Evolutionary conservation across 2,329 filamentous ascomycete genomes (phyloP).

Genomic region (Canariomyces notabilis): DNA sequence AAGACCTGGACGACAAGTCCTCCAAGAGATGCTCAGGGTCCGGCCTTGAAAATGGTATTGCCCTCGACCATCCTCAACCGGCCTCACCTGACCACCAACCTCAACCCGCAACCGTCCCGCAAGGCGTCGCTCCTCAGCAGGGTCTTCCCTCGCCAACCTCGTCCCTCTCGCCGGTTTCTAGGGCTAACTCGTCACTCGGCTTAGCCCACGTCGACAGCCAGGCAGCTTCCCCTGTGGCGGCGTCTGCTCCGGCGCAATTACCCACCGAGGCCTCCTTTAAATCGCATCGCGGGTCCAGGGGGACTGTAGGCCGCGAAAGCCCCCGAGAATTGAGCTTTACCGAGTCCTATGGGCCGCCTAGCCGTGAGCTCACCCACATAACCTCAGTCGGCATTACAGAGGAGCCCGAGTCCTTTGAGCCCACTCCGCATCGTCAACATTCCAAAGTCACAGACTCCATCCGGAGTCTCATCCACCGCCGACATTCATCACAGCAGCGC

Average conservation of each 20-base stretch:
- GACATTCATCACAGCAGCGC: conserved; percentile 18
- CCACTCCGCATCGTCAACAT: conserved; percentile 16
- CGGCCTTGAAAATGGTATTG: conserved; percentile 6
- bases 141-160: conserved; percentile 24
- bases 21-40: conserved; percentile 22
- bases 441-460: conserved; percentile 19
- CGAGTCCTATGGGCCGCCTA: conserved; percentile 23
- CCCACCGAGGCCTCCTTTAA: conserved; percentile 3
- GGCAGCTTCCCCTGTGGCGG: conserved; percentile 8
- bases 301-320: conserved; percentile 20
- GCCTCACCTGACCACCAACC: conserved; percentile 13
- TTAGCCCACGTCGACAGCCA: conserved; percentile 10
- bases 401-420: conserved; percentile 25
- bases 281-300: conserved; percentile 13
- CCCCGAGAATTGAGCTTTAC: conserved; percentile 21
- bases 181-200: conserved; percentile 10
- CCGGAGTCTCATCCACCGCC: conserved; percentile 19
- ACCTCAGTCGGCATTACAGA: conserved; percentile 23
- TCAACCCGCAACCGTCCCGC: conserved; percentile 14
- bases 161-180: conserved; percentile 18
- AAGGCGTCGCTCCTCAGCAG: conserved; percentile 18
- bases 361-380: conserved; percentile 20
- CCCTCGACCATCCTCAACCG: neutral
- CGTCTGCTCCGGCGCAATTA: conserved; percentile 11
- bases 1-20: conserved; percentile 17